Percentiles rank a stretch among this genome's conserved stretches.
Conservation (phyloP, 139 green algal genomes). For the Pleodorina starrii region DNA sequence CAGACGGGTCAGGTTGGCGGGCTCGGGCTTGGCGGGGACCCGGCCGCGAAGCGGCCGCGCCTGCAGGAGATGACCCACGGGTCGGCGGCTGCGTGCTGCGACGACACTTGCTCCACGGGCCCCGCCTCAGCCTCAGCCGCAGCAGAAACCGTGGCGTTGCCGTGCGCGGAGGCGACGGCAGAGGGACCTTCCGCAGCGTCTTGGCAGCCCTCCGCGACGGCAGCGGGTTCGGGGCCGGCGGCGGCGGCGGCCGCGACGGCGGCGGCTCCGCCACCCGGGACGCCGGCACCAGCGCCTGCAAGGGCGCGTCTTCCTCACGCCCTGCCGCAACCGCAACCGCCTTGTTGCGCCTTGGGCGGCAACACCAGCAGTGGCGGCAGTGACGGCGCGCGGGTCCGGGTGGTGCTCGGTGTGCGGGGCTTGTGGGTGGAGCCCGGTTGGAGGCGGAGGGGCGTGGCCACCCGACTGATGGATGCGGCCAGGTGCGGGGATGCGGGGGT, state of each 20-base stretch:
- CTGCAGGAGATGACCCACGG: background rate
- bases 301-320: background rate
- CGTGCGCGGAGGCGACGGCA: background rate
- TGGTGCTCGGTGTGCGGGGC: slow-evolving; percentile 31
- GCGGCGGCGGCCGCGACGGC: background rate
- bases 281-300: background rate
- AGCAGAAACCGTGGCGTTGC: background rate
- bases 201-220: no score
- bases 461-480: slow-evolving; percentile 38
- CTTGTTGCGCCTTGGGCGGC: no score
- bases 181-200: no score
- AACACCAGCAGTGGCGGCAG: background rate
- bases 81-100: background rate
- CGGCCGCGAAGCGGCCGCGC: background rate
- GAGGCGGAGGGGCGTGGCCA: slow-evolving; percentile 23
- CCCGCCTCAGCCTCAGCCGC: background rate
- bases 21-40: no score
- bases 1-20: no score
- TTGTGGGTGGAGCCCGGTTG: slow-evolving; percentile 44
- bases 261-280: no score
- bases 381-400: background rate
- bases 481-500: no score
- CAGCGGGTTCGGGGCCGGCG: background rate
- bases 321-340: background rate
- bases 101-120: background rate